phyloP scores from a whole-genome alignment of 2,329 filamentous ascomycete genomes.

The Trichophyton equinum region DNA sequence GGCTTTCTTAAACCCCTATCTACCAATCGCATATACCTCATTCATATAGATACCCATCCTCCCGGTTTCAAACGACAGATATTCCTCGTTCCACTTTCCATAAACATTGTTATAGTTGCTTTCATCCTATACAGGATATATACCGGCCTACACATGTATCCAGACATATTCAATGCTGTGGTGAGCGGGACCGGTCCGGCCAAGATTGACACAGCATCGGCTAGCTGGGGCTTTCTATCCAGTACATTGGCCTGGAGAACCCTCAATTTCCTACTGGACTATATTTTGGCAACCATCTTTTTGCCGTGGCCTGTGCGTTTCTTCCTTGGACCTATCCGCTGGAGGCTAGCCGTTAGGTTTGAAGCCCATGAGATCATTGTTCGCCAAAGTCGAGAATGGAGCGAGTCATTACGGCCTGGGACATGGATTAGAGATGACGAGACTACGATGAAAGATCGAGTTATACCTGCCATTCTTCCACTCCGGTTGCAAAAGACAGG shows the following conservation, averaged over 20 bases:
- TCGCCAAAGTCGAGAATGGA: conserved; percentile 60
- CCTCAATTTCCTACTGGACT: conserved; percentile 60
- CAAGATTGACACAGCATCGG: conserved; percentile 46
- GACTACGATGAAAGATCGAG: conserved; percentile 39
- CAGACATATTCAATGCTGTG: conserved; percentile 49
- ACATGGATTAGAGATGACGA: conserved; percentile 38
- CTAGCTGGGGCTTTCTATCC: conserved; percentile 45
- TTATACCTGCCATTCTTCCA: conserved; percentile 57
- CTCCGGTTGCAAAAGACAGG: conserved; percentile 66
- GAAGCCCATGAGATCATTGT: conserved; percentile 69
- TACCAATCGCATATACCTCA: conserved; percentile 62
- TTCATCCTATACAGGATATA: conserved; percentile 58
- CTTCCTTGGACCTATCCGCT: conserved; percentile 53
- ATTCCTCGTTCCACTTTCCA: conserved; percentile 63
- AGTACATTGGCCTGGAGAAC: conserved; percentile 49
- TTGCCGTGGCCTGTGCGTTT: conserved; percentile 66
- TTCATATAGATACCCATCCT: conserved; percentile 65
- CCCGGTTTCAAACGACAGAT: conserved; percentile 64
- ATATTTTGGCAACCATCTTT: conserved; percentile 53
- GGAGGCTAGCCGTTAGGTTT: conserved; percentile 67
- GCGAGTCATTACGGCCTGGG: conserved; percentile 24
- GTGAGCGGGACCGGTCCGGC: conserved; percentile 55
- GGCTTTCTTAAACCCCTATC: conserved; percentile 57
- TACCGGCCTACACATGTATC: conserved; percentile 60
- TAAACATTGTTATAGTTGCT: conserved; percentile 57